Evolutionary conservation across 1,139 yeast species (phyloP).

Genomic region (Geotrichum fermentans): DNA sequence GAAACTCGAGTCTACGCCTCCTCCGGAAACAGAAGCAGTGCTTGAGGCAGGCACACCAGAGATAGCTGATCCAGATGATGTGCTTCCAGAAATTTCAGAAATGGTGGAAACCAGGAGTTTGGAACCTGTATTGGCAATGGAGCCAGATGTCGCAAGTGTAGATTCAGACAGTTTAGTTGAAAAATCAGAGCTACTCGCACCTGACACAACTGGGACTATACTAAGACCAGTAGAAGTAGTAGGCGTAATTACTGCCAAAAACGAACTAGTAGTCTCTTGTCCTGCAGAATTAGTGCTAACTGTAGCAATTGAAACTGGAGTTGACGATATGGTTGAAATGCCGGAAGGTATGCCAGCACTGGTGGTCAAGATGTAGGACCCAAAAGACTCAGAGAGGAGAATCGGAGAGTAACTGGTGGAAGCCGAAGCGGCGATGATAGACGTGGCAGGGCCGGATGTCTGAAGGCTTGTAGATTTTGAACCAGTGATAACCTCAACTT

Average conservation of each 20-base stretch:
- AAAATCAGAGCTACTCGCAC: not conserved
- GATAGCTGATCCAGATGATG: slow-evolving; percentile 20
- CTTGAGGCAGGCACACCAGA: slow-evolving; percentile 17
- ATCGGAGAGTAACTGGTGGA: not conserved
- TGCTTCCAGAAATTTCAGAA: slow-evolving; percentile 14
- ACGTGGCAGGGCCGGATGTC: not conserved
- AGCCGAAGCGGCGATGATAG: not conserved
- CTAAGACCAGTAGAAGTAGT: slow-evolving; percentile 12
- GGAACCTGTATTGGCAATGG: not conserved
- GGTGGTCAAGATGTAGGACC: slow-evolving; percentile 2
- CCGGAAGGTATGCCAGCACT: slow-evolving; percentile 9
- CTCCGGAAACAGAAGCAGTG: slow-evolving; percentile 10
- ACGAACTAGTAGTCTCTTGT: not conserved
- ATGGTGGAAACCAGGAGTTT: slow-evolving; percentile 9
- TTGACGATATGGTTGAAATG: slow-evolving; percentile 16
- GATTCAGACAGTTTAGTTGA: not conserved
- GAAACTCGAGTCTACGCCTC: slow-evolving; percentile 36
- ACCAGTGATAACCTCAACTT: not conserved
- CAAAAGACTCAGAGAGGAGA: slow-evolving; percentile 2
- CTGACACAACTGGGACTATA: slow-evolving; percentile 2
- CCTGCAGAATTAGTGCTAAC: not conserved
- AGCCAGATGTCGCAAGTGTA: not conserved
- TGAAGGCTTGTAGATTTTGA: not conserved
- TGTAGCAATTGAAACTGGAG: slow-evolving; percentile 6
- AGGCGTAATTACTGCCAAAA: not conserved